Evolutionary conservation across 108 stramenopile genomes (phyloP).

Genomic region (Asterionellopsis glacialis): DNA sequence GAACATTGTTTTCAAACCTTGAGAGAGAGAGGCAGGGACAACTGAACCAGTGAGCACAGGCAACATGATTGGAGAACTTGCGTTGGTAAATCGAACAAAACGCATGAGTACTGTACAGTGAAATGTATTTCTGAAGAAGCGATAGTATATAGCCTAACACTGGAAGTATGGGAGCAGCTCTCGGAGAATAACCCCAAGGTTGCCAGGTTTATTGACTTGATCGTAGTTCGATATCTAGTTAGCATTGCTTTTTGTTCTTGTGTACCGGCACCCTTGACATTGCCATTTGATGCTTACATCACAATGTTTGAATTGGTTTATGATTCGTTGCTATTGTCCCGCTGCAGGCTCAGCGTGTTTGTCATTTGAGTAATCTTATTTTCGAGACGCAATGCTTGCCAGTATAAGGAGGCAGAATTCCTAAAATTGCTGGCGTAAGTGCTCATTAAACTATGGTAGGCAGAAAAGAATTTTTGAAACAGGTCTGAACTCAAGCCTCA

Average conservation of each 20-base stretch:
- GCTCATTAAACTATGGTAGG: too few species aligned
- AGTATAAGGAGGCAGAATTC: slow-evolving; percentile 24
- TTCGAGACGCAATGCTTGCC: slow-evolving; percentile 67
- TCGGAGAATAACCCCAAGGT: slow-evolving; percentile 28
- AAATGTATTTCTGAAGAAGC: slow-evolving; percentile 46
- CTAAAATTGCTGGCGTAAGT: too few species aligned
- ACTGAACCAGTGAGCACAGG: slow-evolving; percentile 38
- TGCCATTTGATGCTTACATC: too few species aligned
- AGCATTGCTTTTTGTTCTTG: too few species aligned
- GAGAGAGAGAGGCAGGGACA: slow-evolving; percentile 35
- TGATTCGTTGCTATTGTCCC: too few species aligned
- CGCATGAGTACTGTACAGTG: slow-evolving; percentile 61
- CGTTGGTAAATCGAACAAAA: slow-evolving; percentile 41
- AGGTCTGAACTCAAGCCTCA: too few species aligned
- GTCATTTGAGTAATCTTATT: slow-evolving; percentile 70
- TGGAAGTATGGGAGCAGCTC: slow-evolving; percentile 36
- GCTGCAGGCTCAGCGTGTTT: too few species aligned
- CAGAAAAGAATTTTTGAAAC: too few species aligned
- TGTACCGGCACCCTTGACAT: too few species aligned
- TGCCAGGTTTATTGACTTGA: slow-evolving; percentile 49
- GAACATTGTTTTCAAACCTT: slow-evolving; percentile 46
- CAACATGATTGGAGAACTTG: slow-evolving; percentile 58
- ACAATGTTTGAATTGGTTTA: too few species aligned
- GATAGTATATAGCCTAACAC: slow-evolving; percentile 45
- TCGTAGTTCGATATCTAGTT: slow-evolving; percentile 54